A percentile compares a stretch with the other conserved stretches of the same genome.
Conservation (phyloP, 768 basidiomycete genomes). For the Pleurotus ostreatus region DNA sequence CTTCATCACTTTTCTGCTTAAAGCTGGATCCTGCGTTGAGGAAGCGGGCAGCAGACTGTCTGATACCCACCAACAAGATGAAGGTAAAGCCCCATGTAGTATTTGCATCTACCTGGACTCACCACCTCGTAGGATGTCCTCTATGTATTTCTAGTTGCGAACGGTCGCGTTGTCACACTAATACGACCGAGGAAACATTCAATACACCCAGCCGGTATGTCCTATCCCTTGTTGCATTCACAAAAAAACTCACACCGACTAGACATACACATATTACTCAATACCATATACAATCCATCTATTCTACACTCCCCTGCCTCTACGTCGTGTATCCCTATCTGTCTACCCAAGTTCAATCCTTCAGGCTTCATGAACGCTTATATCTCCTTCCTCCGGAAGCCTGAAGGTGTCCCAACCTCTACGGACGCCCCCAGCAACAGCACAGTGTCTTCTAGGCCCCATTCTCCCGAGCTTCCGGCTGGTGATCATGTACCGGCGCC, state of each 20-base stretch:
- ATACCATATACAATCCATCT: slow-evolving; percentile 83
- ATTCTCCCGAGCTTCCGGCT: slow-evolving; percentile 3
- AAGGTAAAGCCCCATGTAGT: slow-evolving; percentile 44
- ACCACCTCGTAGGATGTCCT: slow-evolving; percentile 65
- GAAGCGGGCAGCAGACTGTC: slow-evolving; percentile 69
- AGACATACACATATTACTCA: slow-evolving; percentile 92
- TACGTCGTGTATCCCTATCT: slow-evolving; percentile 93
- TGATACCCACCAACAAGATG: slow-evolving; percentile 79
- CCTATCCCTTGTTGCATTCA: neutral
- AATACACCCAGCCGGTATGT: slow-evolving; percentile 84
- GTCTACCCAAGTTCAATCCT: slow-evolving; percentile 91
- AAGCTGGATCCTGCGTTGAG: slow-evolving; percentile 67
- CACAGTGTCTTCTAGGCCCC: neutral
- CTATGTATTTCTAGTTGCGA: slow-evolving; percentile 84
- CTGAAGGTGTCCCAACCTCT: slow-evolving; percentile 21
- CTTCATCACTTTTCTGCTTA: slow-evolving; percentile 77
- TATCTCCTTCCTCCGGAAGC: slow-evolving; percentile 62
- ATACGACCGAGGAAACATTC: slow-evolving; percentile 90
- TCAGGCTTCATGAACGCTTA: slow-evolving; percentile 90
- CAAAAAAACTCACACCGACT: neutral
- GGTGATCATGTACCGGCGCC: slow-evolving; percentile 6
- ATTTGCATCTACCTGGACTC: neutral
- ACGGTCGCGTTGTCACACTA: slow-evolving; percentile 77
- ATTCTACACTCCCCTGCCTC: slow-evolving; percentile 73
- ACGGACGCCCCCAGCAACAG: slow-evolving; percentile 9